Evolutionary conservation across 306 rosid species (phyloP).

Genomic region (Corylus heterophylla): DNA sequence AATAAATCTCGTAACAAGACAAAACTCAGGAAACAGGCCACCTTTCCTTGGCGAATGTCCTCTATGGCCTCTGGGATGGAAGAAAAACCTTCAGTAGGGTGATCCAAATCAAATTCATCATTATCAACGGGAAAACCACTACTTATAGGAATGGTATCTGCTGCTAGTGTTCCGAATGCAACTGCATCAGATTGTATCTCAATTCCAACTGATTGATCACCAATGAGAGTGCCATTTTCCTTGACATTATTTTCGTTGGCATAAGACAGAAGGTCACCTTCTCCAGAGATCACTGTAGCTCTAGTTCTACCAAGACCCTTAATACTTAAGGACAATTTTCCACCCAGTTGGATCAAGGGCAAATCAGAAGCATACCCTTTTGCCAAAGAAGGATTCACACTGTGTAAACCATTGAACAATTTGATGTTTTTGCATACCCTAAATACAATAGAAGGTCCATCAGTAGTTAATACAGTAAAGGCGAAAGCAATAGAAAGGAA

Average conservation of each 20-base stretch:
- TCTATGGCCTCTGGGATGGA: conserved; percentile 79
- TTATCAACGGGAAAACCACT: conserved; percentile 44
- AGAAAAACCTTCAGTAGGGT: conserved; percentile 72
- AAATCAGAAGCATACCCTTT: conserved; percentile 31
- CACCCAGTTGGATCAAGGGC: conserved; percentile 36
- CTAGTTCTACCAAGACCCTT: conserved; percentile 37
- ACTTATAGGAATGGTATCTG: conserved; percentile 30
- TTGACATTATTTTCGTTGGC: conserved; percentile 33
- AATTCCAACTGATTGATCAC: conserved; percentile 32
- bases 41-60: conserved; percentile 91
- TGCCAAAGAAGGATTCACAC: conserved; percentile 20
- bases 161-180: conserved; percentile 39
- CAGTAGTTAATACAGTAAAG: neutral
- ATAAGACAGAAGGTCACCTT: conserved; percentile 52
- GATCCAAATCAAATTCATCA: conserved; percentile 62
- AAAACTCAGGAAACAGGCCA: conserved; percentile 20
- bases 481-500: neutral
- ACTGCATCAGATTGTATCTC: conserved; percentile 45
- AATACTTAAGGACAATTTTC: conserved; percentile 37
- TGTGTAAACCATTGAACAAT: conserved; percentile 36
- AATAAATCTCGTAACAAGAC: conserved; percentile 6
- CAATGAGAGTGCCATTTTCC: conserved; percentile 18
- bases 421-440: conserved; percentile 55
- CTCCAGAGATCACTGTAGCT: conserved; percentile 55
- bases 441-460: conserved; percentile 16